Evolutionary conservation across 2,329 filamentous ascomycete genomes (phyloP), one percentile per base, ranked within the genome.

Genomic region (Stemphylium lycopersici): DNA sequence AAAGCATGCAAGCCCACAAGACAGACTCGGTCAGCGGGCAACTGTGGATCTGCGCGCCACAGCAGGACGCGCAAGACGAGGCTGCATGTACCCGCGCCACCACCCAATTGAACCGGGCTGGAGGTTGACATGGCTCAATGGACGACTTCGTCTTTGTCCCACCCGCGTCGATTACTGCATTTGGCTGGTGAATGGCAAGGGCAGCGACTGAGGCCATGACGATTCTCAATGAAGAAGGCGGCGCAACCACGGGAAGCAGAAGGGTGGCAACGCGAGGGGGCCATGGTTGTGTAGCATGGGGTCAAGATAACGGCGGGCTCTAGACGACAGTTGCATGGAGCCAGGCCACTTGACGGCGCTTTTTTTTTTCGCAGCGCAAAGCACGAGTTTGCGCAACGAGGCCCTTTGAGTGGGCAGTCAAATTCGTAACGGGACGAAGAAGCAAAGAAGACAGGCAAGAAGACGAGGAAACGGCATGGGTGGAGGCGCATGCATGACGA

Each of bases 401-500:
- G 39, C 42, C 41, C n/a, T 16, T 11, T 38, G 11, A 38, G 51
- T 39, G 49, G 55, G 36, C 48, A 51, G 50, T 54, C 57, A 53
- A 56, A 41, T 41, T 56, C 52, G 52, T 55, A 59, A 50, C 56
- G 55, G 56, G 44, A 57, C 40, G 55, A 54, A 62, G 55, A 57
- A 61, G 58, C 48, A 59, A 62, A 63, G 55, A 62, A 66, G 61
- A 59, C 55, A 56, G 48, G 58, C 53, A 55, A 50, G 48, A 58
- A 40, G 62, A 58, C 61, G 59, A 59, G 59, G 55, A 61, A 65
- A 65, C 62, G 58, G 42, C 33, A 24, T 63, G 65, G 39, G 44
- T 55, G 55, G 59, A 39, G 70, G 68, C 70, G 65, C 54, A 64
- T 74, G 71, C 71, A 73, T 11, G 56, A 42, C 55, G 67, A 61